Evolutionary conservation across 2,329 filamentous ascomycete genomes (phyloP), one percentile per base, ranked within the genome.

Genomic region (Plectosphaerella plurivora): DNA sequence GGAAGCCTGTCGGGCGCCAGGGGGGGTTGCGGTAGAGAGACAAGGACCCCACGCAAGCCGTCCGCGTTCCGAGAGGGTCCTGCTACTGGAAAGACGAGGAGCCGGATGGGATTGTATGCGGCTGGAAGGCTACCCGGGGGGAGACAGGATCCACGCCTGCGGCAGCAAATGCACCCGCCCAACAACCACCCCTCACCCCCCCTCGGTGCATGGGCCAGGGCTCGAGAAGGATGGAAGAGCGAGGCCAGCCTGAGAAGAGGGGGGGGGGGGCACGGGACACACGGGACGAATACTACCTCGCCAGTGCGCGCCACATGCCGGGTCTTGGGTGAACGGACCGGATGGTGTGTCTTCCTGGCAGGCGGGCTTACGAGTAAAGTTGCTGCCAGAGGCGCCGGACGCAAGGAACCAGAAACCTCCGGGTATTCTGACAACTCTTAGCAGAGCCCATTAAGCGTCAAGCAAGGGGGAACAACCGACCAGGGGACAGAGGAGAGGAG

Each of bases 81-180:
- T 44, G 41, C 41, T 18, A 44, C 41, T 18, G 41, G 41, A 44
- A 44, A 20, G 41, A 16, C 41, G n/a, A 44, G 18, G 8, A 44
- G n/a, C 41, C 41, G 41, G 18, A 20, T 44, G 55, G 55, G 48
- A 51, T n/a, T 51, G 50, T 56, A 45, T 55, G 55, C 55, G 55
- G 57, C 55, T 55, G 46, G 53, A 49, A 50, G 47, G 51, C 53
- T 47, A 57, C 57, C 57, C 57, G 57, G 56, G 49, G 54, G 50
- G 28, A 33, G n/a, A 44, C n/a, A 44, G 18, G 16, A 44, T 20
- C 41, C 41, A 44, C 41, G 41, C 41, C n/a, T 18, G 41, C 41
- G 41, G 41, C 18, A 18, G n/a, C 41, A 18, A 5, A 18, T 20
- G 18, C 41, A 18, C 10, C 37, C n/a, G 41, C 41, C n/a, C 52